Conservation (phyloP, 2,329 filamentous ascomycete species). For the Colletotrichum sp. region DNA sequence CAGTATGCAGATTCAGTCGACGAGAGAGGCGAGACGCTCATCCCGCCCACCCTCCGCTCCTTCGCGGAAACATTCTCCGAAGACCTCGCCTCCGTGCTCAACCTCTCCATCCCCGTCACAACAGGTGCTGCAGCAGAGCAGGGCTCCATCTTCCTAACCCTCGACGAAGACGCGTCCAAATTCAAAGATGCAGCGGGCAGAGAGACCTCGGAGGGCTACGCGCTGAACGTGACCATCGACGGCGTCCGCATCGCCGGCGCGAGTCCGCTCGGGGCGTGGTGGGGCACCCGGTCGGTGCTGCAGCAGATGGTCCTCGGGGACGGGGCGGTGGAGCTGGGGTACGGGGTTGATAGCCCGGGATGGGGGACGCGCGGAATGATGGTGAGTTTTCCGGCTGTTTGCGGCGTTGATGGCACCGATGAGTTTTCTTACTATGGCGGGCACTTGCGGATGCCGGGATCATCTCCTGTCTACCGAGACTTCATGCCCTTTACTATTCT, state of each 20-base stretch:
- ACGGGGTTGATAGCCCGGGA: constrained; percentile 52
- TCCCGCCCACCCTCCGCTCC: constrained; percentile 52
- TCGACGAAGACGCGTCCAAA: constrained; percentile 38
- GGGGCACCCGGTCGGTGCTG: constrained; percentile 60
- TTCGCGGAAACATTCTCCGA: constrained; percentile 52
- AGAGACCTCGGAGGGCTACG: constrained; percentile 54
- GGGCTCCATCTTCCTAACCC: constrained; percentile 49
- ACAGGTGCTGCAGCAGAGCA: constrained; percentile 25
- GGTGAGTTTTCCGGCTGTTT: background rate
- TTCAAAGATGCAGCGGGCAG: constrained; percentile 51
- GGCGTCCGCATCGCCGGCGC: constrained; percentile 55
- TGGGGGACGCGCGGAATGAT: constrained; percentile 54
- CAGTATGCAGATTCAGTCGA: constrained; percentile 45
- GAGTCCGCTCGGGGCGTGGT: constrained; percentile 61
- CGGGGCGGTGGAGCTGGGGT: constrained; percentile 45
- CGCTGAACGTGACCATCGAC: constrained; percentile 41
- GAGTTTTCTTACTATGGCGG: too few relatives aligned
- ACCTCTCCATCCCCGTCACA: constrained; percentile 33
- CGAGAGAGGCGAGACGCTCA: constrained; percentile 51
- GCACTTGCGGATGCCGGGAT: accelerated
- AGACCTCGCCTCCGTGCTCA: constrained; percentile 34
- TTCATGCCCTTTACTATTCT: too few relatives aligned
- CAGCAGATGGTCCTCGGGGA: constrained; percentile 52
- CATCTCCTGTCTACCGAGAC: too few relatives aligned
- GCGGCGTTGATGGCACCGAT: too few relatives aligned